Base-by-base conservation (phyloP, 148 eudicot species). In the Nepenthes mirabilis region DNA sequence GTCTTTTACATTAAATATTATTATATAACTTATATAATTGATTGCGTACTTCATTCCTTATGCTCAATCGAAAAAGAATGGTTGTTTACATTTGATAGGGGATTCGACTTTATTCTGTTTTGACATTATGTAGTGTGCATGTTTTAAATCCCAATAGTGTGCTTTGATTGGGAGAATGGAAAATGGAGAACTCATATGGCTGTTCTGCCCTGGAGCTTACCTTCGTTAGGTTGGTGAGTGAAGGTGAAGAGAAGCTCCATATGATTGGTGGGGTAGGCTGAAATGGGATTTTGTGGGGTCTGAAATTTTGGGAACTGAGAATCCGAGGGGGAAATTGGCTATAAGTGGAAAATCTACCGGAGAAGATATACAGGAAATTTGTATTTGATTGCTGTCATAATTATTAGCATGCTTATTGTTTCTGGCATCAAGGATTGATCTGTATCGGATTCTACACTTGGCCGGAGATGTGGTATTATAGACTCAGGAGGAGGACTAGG, bases 401-500 rank as follows among this genome's bases (percentile, higher is more conserved):
- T 35, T 88, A 88, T 64, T 82, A 85, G 68, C 86, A 82, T 66
- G 65, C 85, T 33, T 88, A 85, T 63, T 78, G 83, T 49, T 84
- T 82, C 56, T 84, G 87, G 88, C 95, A 87, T 52, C 72, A 82
- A 55, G 90, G 88, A 0, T 43, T 82, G 83, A 71, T 87, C 1
- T 87, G 87, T 55, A 66, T 84, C 34, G 78, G 88, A 65, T 82
- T 87, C 64, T 80, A 73, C 12, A 77, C 62, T 33, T 87, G 85
- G 85, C 95, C 90, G 10, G 90, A 83, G 74, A 67, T 87, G 2
- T 63, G 83, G 83, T 87, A 82, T 59, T 87, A 77, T 59, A 80
- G 76, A 65, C 70, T 83, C 36, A 60, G 75, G 3, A 80, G 85
- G 60, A 69, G 72, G 70, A 84, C 87, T 7, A 83, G 90, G 87